These are phyloP conservation scores for Senecio squalidus DNA, from an alignment of 140 eudicot genomes.

Conservation along the genomic window DNA sequence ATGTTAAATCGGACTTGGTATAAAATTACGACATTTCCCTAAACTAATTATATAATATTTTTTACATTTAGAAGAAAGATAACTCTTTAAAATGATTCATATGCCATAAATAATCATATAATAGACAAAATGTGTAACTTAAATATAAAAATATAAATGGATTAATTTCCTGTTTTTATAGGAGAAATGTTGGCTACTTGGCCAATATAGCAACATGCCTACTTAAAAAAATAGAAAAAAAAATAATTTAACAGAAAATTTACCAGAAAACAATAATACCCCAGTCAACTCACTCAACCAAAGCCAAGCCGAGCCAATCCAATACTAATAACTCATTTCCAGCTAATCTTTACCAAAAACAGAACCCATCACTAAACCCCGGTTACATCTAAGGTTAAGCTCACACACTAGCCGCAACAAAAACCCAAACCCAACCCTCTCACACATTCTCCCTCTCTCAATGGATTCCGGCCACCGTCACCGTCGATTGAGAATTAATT, in stretches of 20 bases:
- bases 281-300: not conserved
- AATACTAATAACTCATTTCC: conserved; percentile 8
- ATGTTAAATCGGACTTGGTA: no score
- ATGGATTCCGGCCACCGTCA: conserved; percentile 6
- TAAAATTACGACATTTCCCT: no score
- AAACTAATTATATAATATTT: no score
- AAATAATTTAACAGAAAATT: not conserved
- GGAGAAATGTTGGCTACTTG: no score
- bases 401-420: conserved; percentile 18
- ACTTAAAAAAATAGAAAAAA: no score
- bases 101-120: no score
- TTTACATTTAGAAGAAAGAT: no score
- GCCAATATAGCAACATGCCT: no score
- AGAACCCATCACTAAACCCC: conserved; percentile 26
- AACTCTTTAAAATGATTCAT: no score
- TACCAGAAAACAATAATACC: not conserved
- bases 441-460: conserved; percentile 10
- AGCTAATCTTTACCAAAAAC: conserved; percentile 17
- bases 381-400: conserved; percentile 23
- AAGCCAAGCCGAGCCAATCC: conserved; percentile 6
- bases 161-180: no score
- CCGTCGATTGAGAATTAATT: not conserved
- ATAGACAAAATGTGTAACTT: no score
- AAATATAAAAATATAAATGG: no score
- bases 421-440: not conserved